Evolutionary conservation across 805 yeast genomes (phyloP), one percentile per base, ranked within the genome.

Genomic region (Komagataella pastoris): DNA sequence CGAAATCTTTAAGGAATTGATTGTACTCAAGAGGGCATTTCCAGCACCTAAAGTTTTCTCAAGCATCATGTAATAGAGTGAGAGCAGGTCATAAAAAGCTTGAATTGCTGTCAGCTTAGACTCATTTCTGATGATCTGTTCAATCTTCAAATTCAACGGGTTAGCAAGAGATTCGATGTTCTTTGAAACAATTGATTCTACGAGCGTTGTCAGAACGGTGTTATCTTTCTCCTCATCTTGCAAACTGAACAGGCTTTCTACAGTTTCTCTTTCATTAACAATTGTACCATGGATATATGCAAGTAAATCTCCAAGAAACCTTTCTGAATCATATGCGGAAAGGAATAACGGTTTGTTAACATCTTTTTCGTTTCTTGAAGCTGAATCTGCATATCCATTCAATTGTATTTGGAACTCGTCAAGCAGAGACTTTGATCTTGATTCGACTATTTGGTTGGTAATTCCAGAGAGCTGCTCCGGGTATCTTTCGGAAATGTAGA

Each of bases 251-350:
- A 91, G 66, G 17, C 81, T 73, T 7, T 74, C 73, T 4, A 91
- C 74, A 30, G 83, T 73, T 61, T 93, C 99, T 46, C 81, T 75
- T 64, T 93, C 99, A 65, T 88, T 87, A 3, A 89, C 95, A 30
- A 89, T 81, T 3, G 87, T 75, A 1, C 90, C 79, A 62, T 93
- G 97, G 1, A 89, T 75, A 70, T 85, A 86, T 0, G 98, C 98
- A 44, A 93, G 68, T 36, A 93, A 74, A 62, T 89, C 97, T 23
- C 97, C 95, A 17, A 88, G 71, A 56, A 82, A 90, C 52, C 96
- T 72, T 23, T 81, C 71, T 1, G 97, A 86, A 62, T 91, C 96
- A 62, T 85, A 85, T 0, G 86, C 83, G 7, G 83, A 77, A 47
- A 83, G 66, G 30, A 79, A 74, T 19, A 88, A 71, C 0, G 89